phyloP scores from a whole-genome alignment of 176 grass and related monocot genomes.

The Lolium perenne region DNA sequence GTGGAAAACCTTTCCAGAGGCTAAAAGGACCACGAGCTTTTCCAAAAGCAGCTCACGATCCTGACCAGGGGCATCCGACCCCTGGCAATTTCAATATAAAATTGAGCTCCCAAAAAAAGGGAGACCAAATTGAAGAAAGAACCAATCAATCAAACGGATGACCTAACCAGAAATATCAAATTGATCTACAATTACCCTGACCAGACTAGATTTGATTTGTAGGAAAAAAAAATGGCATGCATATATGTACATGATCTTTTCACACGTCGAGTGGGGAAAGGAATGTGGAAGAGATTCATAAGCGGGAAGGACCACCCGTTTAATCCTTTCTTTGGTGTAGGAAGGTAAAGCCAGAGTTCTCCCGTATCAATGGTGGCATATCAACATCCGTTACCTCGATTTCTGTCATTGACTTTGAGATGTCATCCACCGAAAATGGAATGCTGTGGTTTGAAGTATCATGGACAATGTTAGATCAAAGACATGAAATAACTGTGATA shows the following conservation, averaged over 20 bases:
- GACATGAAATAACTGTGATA: neutral
- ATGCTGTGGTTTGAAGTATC: constrained; percentile 62
- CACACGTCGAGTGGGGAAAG: constrained; percentile 50
- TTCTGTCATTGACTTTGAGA: constrained; percentile 87
- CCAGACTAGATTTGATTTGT: constrained; percentile 41
- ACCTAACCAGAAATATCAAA: constrained; percentile 43
- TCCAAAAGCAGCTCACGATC: constrained; percentile 62
- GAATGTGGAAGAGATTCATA: constrained; percentile 16
- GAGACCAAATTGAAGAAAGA: constrained; percentile 48
- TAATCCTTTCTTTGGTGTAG: constrained; percentile 87
- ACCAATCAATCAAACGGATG: constrained; percentile 70
- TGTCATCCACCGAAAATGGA: constrained; percentile 90
- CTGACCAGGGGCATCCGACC: constrained; percentile 54
- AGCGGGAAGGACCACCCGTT: constrained; percentile 15
- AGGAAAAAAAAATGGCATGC: constrained; percentile 32
- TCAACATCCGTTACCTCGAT: constrained; percentile 84
- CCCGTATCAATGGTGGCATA: constrained; percentile 67
- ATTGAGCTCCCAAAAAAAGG: constrained; percentile 33
- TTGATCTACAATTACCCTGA: constrained; percentile 50
- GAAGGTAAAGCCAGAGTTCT: constrained; percentile 82
- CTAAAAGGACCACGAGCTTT: constrained; percentile 53
- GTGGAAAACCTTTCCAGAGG: constrained; percentile 55
- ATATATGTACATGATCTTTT: constrained; percentile 83
- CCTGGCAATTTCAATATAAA: constrained; percentile 50
- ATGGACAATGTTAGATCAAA: constrained; percentile 30